Base-by-base conservation (phyloP, 148 eudicot genomes). In the Chenopodium formosanum region DNA sequence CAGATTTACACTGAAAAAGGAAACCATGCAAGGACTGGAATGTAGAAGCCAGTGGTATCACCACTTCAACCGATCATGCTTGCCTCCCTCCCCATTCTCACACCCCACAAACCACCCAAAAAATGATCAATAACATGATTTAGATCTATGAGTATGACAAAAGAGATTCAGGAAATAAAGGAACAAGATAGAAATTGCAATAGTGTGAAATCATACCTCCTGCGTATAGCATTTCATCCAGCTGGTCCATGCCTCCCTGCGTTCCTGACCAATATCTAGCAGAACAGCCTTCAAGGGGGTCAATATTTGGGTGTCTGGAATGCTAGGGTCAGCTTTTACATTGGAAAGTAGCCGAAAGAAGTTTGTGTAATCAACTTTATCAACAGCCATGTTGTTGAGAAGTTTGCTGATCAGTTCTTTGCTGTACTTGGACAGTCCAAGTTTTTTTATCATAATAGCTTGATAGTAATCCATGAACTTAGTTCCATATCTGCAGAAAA, bases 401-500 rank as follows among this genome's bases (percentile, higher is more conserved):
- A 96, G 94, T 88, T 91, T 92, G 75, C 98, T 88, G 73, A 94
- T 92, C 87, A 94, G 79, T 73, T 94, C 97, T 85, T 96, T 96
- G 74, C 89, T 94, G 88, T 96, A 96, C 90, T 92, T 96, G 9
- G 91, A 87, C 79, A 96, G 82, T 74, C 99, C 98, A 83, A 96
- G 97, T 81, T 96, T 96, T 85, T 78, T 88, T 77, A 97, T 96
- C 99, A 96, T 96, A 83, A 96, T 88, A 73, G 94, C 95, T 87
- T 96, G 98, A 84, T 96, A 96, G 17, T 94, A 92, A 52, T 96
- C 99, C 99, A 96, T 96, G 83, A 96, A 94, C 85, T 96, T 96
- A 83, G 90, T 94, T 77, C 99, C 99, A 83, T 96, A 96, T 86
- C 99, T 96, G 92, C 80, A 87, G 47, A 66, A 23, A 58, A 75